Evolutionary conservation across 2,329 filamentous ascomycete species (phyloP).

Genomic region (Zymoseptoria tritici): DNA sequence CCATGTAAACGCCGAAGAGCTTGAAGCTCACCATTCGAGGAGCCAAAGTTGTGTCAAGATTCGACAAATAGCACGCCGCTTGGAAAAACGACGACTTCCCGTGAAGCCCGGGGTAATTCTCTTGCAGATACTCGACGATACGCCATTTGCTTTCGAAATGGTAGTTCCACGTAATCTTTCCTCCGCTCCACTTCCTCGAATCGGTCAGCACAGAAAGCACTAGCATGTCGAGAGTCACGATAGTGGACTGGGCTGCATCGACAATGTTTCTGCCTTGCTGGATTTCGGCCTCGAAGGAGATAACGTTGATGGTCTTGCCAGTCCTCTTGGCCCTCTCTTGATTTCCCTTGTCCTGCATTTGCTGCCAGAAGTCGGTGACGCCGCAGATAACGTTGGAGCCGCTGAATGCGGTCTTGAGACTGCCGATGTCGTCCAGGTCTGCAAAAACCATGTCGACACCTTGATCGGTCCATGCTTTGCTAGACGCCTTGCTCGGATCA

Average conservation of each 20-base stretch:
- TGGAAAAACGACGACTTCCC: conserved; percentile 28
- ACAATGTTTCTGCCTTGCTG: conserved; percentile 27
- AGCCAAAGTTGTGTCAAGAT: conserved; percentile 16
- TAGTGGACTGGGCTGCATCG: conserved; percentile 17
- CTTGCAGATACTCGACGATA: conserved; percentile 22
- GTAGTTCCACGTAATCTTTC: conserved; percentile 36
- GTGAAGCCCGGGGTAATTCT: conserved; percentile 13
- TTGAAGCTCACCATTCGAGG: not conserved
- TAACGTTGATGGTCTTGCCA: conserved; percentile 12
- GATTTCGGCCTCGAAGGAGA: conserved; percentile 20
- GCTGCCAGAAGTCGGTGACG: conserved; percentile 31
- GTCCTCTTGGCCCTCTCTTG: conserved; percentile 15
- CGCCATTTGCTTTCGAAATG: conserved; percentile 28
- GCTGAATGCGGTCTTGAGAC: conserved; percentile 28
- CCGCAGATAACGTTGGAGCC: conserved; percentile 33
- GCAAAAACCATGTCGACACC: conserved; percentile 32
- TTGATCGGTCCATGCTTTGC: conserved; percentile 21
- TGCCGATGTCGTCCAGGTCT: conserved; percentile 26
- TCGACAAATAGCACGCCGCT: conserved; percentile 31
- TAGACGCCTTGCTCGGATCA: conserved; percentile 31
- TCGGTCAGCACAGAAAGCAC: conserved; percentile 35
- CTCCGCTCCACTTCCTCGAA: conserved; percentile 32
- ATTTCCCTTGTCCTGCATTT: conserved; percentile 8
- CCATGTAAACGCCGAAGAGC: conserved; percentile 2
- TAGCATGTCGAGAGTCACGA: conserved; percentile 27